Percentiles rank a stretch among this genome's conserved stretches.
Conservation (phyloP, 208 protist genomes). For the Trypanosomatidae sp. region DNA sequence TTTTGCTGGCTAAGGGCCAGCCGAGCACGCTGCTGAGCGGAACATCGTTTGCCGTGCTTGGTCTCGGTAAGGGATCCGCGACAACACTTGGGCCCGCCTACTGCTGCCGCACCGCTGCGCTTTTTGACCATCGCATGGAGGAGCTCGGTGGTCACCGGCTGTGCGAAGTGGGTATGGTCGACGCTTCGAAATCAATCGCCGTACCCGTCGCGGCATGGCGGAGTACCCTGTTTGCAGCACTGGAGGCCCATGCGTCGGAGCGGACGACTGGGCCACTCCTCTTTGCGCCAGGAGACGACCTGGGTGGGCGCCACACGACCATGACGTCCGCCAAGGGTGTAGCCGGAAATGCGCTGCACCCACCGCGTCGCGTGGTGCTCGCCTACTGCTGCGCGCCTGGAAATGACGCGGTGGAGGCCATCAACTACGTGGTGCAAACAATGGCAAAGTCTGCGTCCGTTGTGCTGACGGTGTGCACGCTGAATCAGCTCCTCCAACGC, state of each 20-base stretch:
- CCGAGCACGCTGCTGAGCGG: constrained; percentile 31
- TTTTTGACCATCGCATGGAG: constrained; percentile 35
- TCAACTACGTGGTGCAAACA: constrained; percentile 18
- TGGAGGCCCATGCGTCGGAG: constrained; percentile 12
- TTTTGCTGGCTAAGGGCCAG: constrained; percentile 34
- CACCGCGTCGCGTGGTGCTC: constrained; percentile 10
- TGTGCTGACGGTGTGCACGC: constrained; percentile 16
- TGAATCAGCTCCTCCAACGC: constrained; percentile 31
- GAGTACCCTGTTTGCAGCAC: constrained; percentile 23
- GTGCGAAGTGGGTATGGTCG: constrained; percentile 18
- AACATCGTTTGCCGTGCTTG: constrained; percentile 53
- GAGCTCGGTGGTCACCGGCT: constrained; percentile 37
- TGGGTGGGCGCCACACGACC: no score
- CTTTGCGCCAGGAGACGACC: background rate
- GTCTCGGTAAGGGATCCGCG: constrained; percentile 40
- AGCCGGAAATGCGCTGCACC: constrained; percentile 1
- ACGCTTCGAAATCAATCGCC: constrained; percentile 21
- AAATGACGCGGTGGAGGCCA: constrained; percentile 19
- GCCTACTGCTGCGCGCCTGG: constrained; percentile 20
- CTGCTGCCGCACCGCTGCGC: constrained; percentile 33
- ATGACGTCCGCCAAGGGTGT: background rate
- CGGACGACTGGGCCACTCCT: background rate
- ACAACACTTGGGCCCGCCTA: constrained; percentile 28
- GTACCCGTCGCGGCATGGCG: constrained; percentile 42
- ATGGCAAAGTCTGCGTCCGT: constrained; percentile 18